A percentile compares a stretch with the other conserved stretches of the same genome.
phyloP scores from a whole-genome alignment of 768 basidiomycete species.

The Agaricus sinodeliciosus region DNA sequence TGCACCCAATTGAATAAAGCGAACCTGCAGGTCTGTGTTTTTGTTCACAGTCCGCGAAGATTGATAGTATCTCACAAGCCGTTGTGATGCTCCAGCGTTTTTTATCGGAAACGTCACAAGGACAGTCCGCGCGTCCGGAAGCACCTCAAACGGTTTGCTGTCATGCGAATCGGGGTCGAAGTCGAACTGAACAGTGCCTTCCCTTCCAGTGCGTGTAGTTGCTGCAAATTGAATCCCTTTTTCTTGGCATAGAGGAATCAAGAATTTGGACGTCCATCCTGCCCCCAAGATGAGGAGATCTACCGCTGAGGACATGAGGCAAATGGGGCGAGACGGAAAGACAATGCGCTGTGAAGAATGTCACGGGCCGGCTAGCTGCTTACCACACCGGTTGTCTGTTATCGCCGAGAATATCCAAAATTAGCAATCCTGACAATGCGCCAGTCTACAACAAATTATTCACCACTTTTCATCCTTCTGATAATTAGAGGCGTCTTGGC shows the following conservation, averaged over 20 bases:
- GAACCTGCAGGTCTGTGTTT: slow-evolving; percentile 13
- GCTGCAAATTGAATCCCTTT: slow-evolving; percentile 37
- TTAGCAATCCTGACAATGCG: no score
- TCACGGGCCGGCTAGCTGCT: no score
- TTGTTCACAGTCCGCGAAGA: slow-evolving; percentile 16
- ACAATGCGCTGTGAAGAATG: no score
- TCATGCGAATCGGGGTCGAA: slow-evolving; percentile 48
- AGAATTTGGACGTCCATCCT: slow-evolving; percentile 60
- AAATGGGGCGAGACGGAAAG: slow-evolving; percentile 4
- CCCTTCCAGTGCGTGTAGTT: slow-evolving; percentile 47
- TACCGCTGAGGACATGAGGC: slow-evolving; percentile 17
- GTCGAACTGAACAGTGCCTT: slow-evolving; percentile 44
- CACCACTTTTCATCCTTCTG: no score
- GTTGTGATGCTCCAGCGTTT: slow-evolving; percentile 36
- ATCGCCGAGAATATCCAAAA: no score
- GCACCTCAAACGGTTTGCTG: slow-evolving; percentile 30
- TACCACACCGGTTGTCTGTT: no score
- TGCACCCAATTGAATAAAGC: slow-evolving; percentile 58
- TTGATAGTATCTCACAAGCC: slow-evolving; percentile 40
- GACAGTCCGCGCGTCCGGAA: slow-evolving; percentile 50
- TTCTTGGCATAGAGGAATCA: slow-evolving; percentile 43
- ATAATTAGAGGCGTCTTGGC: no score
- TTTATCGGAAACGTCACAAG: slow-evolving; percentile 52
- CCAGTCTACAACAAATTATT: no score
- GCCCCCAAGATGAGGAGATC: slow-evolving; percentile 60